Evolutionary conservation across 768 basidiomycete genomes (phyloP), one percentile per base, ranked within the genome.

Genomic region (Russula emetica): DNA sequence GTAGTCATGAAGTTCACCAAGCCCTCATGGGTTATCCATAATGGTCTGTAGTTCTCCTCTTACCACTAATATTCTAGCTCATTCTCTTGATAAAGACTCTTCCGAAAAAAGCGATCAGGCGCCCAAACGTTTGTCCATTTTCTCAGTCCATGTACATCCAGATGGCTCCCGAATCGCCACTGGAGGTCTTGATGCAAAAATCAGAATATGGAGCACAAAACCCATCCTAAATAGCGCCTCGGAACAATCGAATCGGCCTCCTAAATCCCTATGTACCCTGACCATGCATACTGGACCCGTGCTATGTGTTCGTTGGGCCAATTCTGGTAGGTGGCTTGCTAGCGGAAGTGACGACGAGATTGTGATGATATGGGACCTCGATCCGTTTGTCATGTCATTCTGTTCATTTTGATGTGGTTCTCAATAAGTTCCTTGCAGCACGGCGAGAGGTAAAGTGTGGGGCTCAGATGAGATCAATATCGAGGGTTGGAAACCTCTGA

Each of bases 121-220:
- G 50, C 71, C 75, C 58, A 93, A 92, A 69, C 82, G 85, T 50
- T 78, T 88, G 24, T 88, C 92, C 24, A 94, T 98, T 69, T 98
- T 94, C 79, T 90, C 92, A 9, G 84, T 96, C 22, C 88, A 93
- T 69, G 92, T 97, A 11, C 95, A 98, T 70, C 96, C 96, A 0
- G 96, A 99, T 71, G 92, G 92, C 66, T 94, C 92, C 22, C 85
- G 96, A 20, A 88, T 99, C 69, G 96, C 97, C n/a, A 99, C 96
- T 0, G 97, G 94, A 32, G 94, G 95, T 2, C 81, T 99, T 59
- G 96, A 99, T 74, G 89, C 92, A 45, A 95, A 94, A 78, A 86
- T 99, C 65, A 89, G 94, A 55, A 92, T 99, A 76, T 99, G 96
- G 96, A 91, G 90, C 66, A 98, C 97, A 0, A 87, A 91, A 66